These are phyloP conservation scores for Podospora pseudopauciseta DNA, from an alignment of 495 filamentous ascomycete genomes.

Conservation along the genomic window DNA sequence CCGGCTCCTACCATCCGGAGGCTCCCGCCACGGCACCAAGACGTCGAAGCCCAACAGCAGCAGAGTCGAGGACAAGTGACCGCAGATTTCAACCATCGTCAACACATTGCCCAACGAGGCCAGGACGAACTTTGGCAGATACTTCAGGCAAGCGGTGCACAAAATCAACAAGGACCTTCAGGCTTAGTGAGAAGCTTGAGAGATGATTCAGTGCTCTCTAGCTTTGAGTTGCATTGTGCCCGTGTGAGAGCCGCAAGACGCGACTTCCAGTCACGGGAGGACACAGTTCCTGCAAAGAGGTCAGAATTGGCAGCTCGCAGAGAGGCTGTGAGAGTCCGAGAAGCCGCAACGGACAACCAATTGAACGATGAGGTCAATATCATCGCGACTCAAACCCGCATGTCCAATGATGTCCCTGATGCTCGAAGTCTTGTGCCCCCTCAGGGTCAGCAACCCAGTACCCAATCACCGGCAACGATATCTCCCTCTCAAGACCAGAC, in stretches of 20 bases:
- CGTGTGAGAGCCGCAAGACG: neutral
- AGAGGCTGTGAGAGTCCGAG: neutral
- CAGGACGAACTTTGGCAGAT: neutral
- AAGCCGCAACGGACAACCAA: neutral
- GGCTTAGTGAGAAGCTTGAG: no score
- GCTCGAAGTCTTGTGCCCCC: no score
- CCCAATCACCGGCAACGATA: no score
- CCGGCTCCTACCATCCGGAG: no score
- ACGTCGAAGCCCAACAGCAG: no score
- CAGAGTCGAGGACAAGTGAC: no score
- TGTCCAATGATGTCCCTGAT: no score
- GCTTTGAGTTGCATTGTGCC: neutral
- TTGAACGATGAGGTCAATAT: neutral
- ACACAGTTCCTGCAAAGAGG: neutral
- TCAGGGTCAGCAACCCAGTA: no score
- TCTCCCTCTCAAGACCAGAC: no score
- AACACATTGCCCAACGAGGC: neutral
- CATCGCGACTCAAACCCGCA: neutral
- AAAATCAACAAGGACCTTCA: neutral
- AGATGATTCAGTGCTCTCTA: no score
- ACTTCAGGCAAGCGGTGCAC: neutral
- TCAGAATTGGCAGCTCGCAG: neutral
- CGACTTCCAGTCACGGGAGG: neutral
- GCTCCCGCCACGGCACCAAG: no score
- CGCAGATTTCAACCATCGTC: no score